phyloP scores from a whole-genome alignment of 805 yeast genomes.

The Nematodospora valgi region DNA sequence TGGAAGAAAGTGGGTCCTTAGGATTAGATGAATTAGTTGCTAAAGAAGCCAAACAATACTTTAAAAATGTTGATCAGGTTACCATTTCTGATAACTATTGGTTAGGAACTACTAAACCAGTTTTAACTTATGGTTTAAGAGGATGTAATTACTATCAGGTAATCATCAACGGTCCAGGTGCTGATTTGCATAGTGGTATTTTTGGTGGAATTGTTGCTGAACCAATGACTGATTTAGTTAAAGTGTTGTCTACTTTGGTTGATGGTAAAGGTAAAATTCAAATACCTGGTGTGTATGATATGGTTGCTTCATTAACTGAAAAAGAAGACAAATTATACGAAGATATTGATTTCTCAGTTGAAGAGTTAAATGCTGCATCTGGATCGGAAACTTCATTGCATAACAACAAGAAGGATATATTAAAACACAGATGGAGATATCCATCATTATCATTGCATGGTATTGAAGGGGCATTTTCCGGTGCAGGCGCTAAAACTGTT shows the following conservation, averaged over 20 bases:
- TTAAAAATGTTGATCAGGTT: conserved; percentile 87
- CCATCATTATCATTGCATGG: conserved; percentile 97
- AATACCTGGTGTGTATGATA: conserved; percentile 85
- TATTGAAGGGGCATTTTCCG: conserved; percentile 94
- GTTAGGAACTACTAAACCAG: conserved; percentile 97
- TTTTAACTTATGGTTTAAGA: conserved; percentile 93
- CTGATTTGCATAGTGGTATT: conserved; percentile 95
- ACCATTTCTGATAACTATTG: conserved; percentile 97
- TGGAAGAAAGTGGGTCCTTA: conserved; percentile 97
- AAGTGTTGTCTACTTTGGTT: conserved; percentile 74
- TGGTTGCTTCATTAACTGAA: conserved; percentile 91
- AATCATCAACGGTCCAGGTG: conserved; percentile 82
- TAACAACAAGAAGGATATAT: conserved; percentile 74
- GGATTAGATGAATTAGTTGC: conserved; percentile 85
- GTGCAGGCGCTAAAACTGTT: conserved; percentile 96
- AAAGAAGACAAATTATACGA: conserved; percentile 79
- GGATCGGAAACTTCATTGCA: conserved; percentile 84
- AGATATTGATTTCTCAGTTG: conserved; percentile 77
- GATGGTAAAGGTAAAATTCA: conserved; percentile 77
- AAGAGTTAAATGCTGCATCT: conserved; percentile 81
- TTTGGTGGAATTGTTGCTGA: conserved; percentile 97
- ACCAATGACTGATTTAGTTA: conserved; percentile 91
- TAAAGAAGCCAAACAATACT: conserved; percentile 72
- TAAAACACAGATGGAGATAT: conserved; percentile 98
- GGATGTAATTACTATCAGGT: conserved; percentile 94